phyloP scores from a whole-genome alignment of 2,329 filamentous ascomycete genomes.

The Tympanopsis confertula region DNA sequence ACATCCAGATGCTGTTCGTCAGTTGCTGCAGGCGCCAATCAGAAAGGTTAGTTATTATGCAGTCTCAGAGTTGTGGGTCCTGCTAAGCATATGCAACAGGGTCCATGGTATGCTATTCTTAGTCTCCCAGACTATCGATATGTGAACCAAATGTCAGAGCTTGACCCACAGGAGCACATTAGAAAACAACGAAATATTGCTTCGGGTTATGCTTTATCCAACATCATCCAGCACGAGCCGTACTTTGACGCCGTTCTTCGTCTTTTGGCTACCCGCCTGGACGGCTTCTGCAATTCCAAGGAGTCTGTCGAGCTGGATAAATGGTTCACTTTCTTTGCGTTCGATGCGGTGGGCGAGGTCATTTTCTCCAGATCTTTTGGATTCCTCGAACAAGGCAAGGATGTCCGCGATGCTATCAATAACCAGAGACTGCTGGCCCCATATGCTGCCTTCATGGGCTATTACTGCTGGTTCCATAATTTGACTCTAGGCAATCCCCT shows the following conservation, averaged over 20 bases:
- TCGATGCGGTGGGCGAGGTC: constrained; percentile 18
- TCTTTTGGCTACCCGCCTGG: constrained; percentile 8
- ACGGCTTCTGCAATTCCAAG: constrained; percentile 5
- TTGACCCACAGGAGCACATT: constrained; percentile 20
- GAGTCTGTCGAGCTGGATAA: constrained; percentile 7
- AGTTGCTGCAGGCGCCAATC: constrained; percentile 18
- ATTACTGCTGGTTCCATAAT: constrained; percentile 2
- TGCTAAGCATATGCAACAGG: constrained; percentile 4
- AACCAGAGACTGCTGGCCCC: constrained; percentile 9
- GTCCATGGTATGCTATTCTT: constrained; percentile 19
- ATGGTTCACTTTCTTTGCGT: constrained; percentile 14
- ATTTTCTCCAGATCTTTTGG: constrained; percentile 16
- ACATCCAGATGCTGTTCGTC: constrained; percentile 24
- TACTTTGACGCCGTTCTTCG: constrained; percentile 7
- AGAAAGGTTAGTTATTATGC: constrained; percentile 13
- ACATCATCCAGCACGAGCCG: constrained; percentile 8
- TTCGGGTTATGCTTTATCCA: constrained; percentile 19
- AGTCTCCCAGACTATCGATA: constrained; percentile 25
- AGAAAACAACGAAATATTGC: constrained; percentile 18
- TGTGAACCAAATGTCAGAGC: constrained; percentile 23
- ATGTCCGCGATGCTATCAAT: constrained; percentile 17
- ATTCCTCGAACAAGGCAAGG: constrained; percentile 13
- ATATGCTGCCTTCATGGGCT: constrained; percentile 11
- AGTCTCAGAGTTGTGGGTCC: not conserved
- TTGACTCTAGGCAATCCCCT: constrained; percentile 3